Conservation (phyloP, 352 stramenopile genomes). For the Globisporangium uncinulatum region DNA sequence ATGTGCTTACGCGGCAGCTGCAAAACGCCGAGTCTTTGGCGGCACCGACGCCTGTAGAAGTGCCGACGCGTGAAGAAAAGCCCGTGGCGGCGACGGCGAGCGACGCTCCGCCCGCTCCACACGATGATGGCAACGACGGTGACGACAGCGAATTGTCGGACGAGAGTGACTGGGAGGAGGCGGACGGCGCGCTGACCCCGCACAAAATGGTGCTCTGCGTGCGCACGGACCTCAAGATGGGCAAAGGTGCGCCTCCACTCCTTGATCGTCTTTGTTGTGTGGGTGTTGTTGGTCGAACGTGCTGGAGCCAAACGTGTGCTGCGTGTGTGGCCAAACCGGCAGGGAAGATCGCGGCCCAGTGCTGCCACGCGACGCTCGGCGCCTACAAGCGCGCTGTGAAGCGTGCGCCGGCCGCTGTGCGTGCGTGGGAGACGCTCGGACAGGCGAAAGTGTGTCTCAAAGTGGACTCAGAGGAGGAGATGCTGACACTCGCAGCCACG, state of each 20-base stretch:
- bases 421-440: conserved; percentile 75
- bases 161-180: conserved; percentile 59
- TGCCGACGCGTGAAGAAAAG: not conserved
- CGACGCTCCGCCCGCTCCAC: not conserved
- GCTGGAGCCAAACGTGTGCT: not conserved
- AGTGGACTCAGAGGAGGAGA: conserved; percentile 80
- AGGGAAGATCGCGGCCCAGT: conserved; percentile 86
- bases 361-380: conserved; percentile 89
- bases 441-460: conserved; percentile 86
- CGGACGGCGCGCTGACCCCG: conserved; percentile 45
- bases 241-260: conserved; percentile 81
- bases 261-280: not conserved
- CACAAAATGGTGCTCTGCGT: conserved; percentile 96
- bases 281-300: not conserved
- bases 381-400: conserved; percentile 92
- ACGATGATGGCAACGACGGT: conserved; percentile 10
- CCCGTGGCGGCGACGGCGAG: not conserved
- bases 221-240: conserved; percentile 94
- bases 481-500: conserved; percentile 61
- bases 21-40: conserved; percentile 20
- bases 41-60: conserved; percentile 9
- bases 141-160: conserved; percentile 29
- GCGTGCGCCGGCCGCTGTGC: conserved; percentile 59
- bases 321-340: not conserved
- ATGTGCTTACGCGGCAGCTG: conserved; percentile 39